Conservation (phyloP, 176 grass and related monocot species). For the Bromus sterilis region DNA sequence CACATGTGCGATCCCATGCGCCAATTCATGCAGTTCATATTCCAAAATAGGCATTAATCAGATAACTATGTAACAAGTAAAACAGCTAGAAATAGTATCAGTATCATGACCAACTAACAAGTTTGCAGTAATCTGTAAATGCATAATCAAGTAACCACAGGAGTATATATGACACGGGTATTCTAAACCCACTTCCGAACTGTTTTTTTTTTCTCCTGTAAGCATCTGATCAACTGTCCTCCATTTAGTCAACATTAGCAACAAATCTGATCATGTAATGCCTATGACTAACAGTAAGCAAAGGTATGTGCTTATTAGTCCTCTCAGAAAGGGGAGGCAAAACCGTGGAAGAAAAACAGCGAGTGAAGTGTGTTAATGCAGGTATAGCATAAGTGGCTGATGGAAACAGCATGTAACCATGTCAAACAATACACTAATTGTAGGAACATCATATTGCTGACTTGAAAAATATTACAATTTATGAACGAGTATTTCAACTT, state of each 20-base stretch:
- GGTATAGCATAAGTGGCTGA: not conserved
- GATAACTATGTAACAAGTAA: constrained; percentile 7
- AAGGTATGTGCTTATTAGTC: not conserved
- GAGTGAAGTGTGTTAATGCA: not conserved
- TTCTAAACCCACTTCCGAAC: not conserved
- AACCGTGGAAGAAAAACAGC: not conserved
- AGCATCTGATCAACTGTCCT: not conserved
- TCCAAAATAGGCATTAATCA: not conserved
- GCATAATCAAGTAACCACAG: not conserved
- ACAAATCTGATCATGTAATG: not conserved
- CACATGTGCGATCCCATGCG: not conserved
- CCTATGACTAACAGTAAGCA: not conserved
- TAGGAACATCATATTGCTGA: not conserved
- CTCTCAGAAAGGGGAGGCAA: not conserved
- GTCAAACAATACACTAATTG: not conserved
- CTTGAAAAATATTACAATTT: not conserved
- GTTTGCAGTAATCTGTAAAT: not conserved
- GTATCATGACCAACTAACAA: not conserved
- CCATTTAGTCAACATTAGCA: not conserved
- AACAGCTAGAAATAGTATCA: not conserved
- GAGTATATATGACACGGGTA: not conserved
- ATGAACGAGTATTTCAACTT: too few species aligned
- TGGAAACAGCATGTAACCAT: not conserved
- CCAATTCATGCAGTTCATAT: not conserved
- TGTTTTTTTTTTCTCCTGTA: not conserved